Evolutionary conservation across 1,139 yeast species (phyloP).

Genomic region (Suhomyces bolitotheri): DNA sequence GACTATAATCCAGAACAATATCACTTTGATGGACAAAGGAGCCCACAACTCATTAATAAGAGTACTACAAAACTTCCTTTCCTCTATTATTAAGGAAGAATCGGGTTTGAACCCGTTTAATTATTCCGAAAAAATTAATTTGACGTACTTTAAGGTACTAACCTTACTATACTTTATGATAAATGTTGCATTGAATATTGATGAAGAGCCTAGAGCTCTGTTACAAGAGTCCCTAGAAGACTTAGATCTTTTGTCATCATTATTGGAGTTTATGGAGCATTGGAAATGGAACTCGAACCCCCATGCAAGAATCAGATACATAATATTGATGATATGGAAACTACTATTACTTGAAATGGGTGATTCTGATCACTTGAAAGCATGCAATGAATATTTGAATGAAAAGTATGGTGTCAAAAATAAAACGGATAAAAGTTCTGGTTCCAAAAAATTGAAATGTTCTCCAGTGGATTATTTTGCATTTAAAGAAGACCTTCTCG

Average conservation of each 20-base stretch:
- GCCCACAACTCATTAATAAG: conserved; percentile 16
- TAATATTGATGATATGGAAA: conserved; percentile 59
- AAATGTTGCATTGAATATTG: conserved; percentile 26
- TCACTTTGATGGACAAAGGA: conserved; percentile 5
- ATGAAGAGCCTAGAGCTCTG: conserved; percentile 18
- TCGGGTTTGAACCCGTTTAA: not conserved
- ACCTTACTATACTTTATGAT: conserved; percentile 57
- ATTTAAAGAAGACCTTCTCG: conserved; percentile 69
- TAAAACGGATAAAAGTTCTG: conserved; percentile 24
- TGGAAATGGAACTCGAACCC: conserved; percentile 60
- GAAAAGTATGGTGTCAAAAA: conserved; percentile 43
- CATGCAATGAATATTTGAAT: conserved; percentile 53
- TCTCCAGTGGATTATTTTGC: conserved; percentile 82
- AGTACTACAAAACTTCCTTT: conserved; percentile 18
- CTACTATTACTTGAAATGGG: conserved; percentile 69
- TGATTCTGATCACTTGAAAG: conserved; percentile 38
- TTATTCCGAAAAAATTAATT: conserved; percentile 1
- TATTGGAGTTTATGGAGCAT: conserved; percentile 57
- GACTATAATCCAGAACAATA: conserved; percentile 12
- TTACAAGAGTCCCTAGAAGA: conserved; percentile 22
- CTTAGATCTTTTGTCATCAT: conserved; percentile 39
- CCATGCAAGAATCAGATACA: conserved; percentile 45
- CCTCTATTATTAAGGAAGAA: conserved; percentile 18
- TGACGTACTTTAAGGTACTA: conserved; percentile 35
- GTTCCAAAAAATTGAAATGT: conserved; percentile 42